phyloP scores from a whole-genome alignment of 1,284 basidiomycete genomes.

The Ustilago vetiveriae region DNA sequence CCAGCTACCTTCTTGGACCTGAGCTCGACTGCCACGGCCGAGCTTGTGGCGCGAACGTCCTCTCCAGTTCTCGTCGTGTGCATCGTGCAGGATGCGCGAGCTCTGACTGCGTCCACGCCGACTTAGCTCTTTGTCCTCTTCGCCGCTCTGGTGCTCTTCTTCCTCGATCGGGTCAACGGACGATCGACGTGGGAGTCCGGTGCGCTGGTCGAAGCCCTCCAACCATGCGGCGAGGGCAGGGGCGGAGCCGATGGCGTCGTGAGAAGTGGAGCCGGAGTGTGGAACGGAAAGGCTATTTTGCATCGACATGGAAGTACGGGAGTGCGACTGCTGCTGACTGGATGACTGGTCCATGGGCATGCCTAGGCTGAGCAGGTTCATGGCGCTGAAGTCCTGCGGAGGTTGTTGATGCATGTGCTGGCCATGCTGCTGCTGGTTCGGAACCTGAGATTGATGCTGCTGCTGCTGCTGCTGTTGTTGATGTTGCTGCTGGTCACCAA shows the following conservation, averaged over 20 bases:
- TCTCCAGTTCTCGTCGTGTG: constrained; percentile 37
- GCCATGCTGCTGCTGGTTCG: constrained; percentile 5
- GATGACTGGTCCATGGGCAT: constrained; percentile 31
- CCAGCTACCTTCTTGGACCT: constrained; percentile 42
- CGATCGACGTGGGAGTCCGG: constrained; percentile 46
- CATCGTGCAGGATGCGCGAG: constrained; percentile 17
- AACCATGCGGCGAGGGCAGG: constrained; percentile 43
- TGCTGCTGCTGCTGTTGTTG: constrained; percentile 18
- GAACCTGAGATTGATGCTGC: constrained; percentile 7
- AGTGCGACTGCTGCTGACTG: neutral
- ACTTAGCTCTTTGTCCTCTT: constrained; percentile 41
- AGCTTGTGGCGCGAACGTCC: constrained; percentile 34
- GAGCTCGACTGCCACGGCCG: constrained; percentile 3
- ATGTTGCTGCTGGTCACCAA: constrained; percentile 25
- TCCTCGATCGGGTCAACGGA: constrained; percentile 53
- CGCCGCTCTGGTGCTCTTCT: constrained; percentile 42
- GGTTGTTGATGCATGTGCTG: constrained; percentile 24
- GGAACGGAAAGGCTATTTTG: constrained; percentile 13
- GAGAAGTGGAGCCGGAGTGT: constrained; percentile 18
- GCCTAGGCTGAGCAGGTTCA: constrained; percentile 43
- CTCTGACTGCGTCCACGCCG: constrained; percentile 31
- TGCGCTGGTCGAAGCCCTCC: constrained; percentile 48
- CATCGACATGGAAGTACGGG: constrained; percentile 18
- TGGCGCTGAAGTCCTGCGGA: constrained; percentile 40
- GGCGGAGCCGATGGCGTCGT: constrained; percentile 16